Percentiles rank a stretch among this genome's conserved stretches.
These are phyloP conservation scores for Beta vulgaris DNA, from an alignment of 148 eudicot genomes.

Conservation along the genomic window DNA sequence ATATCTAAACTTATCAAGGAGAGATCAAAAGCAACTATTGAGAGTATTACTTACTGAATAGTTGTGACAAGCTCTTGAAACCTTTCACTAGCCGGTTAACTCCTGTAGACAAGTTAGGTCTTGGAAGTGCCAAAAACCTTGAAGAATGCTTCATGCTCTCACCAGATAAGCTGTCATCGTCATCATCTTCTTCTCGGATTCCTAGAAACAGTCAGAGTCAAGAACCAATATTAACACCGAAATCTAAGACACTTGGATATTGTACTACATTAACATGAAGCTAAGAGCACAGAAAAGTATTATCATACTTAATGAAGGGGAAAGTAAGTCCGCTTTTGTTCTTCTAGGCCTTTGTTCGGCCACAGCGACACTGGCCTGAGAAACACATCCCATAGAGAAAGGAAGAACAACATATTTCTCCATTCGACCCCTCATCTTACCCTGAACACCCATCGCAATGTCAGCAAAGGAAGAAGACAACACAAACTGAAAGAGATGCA, in stretches of 20 bases:
- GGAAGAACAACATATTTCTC: conserved; percentile 63
- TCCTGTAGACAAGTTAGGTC: conserved; percentile 44
- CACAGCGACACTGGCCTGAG: conserved; percentile 63
- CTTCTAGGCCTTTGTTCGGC: conserved; percentile 39
- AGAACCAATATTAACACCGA: not conserved
- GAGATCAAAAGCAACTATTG: not conserved
- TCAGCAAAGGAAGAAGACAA: conserved; percentile 8
- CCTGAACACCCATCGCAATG: conserved; percentile 21
- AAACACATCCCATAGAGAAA: conserved; percentile 61
- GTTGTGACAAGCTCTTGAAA: conserved; percentile 66
- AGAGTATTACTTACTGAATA: conserved; percentile 53
- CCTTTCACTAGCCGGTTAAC: conserved; percentile 61
- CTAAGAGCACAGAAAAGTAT: not conserved
- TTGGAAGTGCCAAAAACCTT: conserved; percentile 42
- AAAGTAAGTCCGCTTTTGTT: conserved; percentile 32
- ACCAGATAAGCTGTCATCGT: conserved; percentile 44
- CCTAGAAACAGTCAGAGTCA: conserved; percentile 27
- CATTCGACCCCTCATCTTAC: conserved; percentile 49
- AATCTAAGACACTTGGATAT: not conserved
- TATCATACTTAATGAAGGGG: conserved; percentile 29
- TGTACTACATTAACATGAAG: not conserved
- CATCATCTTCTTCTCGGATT: conserved; percentile 37
- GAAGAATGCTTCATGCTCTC: conserved; percentile 45
- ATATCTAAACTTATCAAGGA: no score
- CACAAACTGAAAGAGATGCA: not conserved